Evolutionary conservation across 2,329 filamentous ascomycete genomes (phyloP), one percentile per base, ranked within the genome.

Genomic region (Zopfia rhizophila): DNA sequence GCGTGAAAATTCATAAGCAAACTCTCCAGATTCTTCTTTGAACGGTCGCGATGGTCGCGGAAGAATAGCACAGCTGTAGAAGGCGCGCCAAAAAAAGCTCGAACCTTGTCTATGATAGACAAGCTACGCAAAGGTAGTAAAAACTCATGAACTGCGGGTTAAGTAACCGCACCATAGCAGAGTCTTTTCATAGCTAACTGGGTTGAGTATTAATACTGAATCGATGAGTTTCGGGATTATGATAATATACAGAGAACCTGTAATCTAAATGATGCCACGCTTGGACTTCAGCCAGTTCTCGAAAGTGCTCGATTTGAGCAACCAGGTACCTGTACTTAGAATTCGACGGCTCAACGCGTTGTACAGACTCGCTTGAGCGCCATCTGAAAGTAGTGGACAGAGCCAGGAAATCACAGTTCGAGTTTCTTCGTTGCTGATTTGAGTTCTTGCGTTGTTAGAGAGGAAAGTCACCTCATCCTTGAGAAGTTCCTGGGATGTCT

Each of bases 111-210:
- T 10, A 48, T 43, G 12, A 48, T 38, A 4, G 45, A 48, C 10
- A 38, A 31, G 22, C 41, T 45, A 24, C 23, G 5, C 17, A 18
- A 8, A 22, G 5, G 25, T 21, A 45, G 16, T 30, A 25, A 12
- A 6, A 18, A 17, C 5, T 12, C 19, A 36, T 25, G 7, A 12
- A n/a, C n/a, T n/a, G n/a, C n/a, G n/a, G n/a, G 5, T 23, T 13
- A n/a, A 13, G 12, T 21, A 13, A 17, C 14, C 18, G n/a, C 11
- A 45, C 32, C 38, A 37, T 12, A 48, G 37, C 8, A 48, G n/a
- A 8, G 38, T 42, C 27, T 48, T 42, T n/a, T 38, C 38, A 29
- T 38, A 42, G 12, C 38, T 31, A 13, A 38, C 41, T 45, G 16
- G 8, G 37, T 7, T 36, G 8, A 28, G 40, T 29, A 29, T n/a